A percentile compares a stretch with the other conserved stretches of the same genome.
phyloP scores from a whole-genome alignment of 805 yeast genomes.

The Spathaspora passalidarum region DNA sequence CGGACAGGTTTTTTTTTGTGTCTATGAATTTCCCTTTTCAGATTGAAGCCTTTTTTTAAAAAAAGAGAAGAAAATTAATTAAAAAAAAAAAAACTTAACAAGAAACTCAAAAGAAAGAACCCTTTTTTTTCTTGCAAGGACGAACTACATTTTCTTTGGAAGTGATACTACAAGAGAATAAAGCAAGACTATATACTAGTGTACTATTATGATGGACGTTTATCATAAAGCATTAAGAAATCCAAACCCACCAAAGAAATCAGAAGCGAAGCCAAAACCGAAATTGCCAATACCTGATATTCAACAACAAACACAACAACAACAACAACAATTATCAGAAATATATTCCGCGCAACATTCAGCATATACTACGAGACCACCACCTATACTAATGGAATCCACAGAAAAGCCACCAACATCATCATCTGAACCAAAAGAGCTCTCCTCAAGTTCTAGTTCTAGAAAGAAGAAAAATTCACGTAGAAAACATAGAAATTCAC shows the following conservation, averaged over 20 bases:
- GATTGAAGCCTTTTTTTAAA: neutral
- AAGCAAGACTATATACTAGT: neutral
- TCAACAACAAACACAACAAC: slow-evolving; percentile 6
- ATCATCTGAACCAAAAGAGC: slow-evolving; percentile 5
- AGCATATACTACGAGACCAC: slow-evolving; percentile 8
- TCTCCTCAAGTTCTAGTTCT: neutral
- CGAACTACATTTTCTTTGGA: too few relatives aligned
- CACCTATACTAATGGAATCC: neutral
- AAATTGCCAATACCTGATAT: neutral
- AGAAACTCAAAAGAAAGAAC: neutral
- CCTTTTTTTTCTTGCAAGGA: too few relatives aligned
- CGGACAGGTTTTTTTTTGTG: neutral
- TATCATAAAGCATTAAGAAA: slow-evolving; percentile 29
- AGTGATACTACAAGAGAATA: too few relatives aligned
- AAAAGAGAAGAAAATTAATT: neutral
- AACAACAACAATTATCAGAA: neutral
- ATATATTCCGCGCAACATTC: slow-evolving; percentile 1
- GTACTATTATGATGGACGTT: slow-evolving; percentile 16
- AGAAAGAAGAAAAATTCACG: slow-evolving; percentile 42
- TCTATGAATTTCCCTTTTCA: neutral
- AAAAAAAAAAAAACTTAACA: neutral
- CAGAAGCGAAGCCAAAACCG: slow-evolving; percentile 8
- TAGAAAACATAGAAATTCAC: slow-evolving; percentile 65
- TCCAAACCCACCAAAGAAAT: slow-evolving; percentile 33
- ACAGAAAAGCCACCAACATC: neutral